Base-by-base conservation (phyloP, 768 basidiomycete genomes). In the Termitomyces sp. region DNA sequence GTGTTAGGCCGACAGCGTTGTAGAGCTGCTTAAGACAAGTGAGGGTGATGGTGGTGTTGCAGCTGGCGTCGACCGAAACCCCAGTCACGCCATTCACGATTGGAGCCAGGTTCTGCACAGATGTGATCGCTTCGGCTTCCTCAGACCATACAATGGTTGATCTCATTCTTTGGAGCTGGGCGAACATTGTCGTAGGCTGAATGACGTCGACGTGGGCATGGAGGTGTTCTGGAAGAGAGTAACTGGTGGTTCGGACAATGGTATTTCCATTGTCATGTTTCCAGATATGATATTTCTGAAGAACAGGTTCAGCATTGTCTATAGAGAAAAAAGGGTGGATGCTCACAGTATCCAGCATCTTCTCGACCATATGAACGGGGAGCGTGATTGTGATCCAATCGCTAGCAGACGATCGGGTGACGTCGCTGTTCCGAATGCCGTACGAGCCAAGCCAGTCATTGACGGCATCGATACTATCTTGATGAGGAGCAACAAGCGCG, bases 171-270 rank as follows among this genome's bases (percentile, higher is more conserved):
- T 41, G 52, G 14, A 58, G 39, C 42, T 35, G 77, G 37, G 75
- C 71, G 60, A 89, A 90, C 64, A 82, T 77, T 2, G 86, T 89
- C 2, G 88, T 89, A 0, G 88, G 88, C 56, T 88, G 85, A 32
- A 89, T 73, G 32, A 88, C 68, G 40, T 88, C 85, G 55, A 89
- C 65, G 62, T 88, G 85, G 8, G 72, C 69, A 61, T 84, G 77
- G 34, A 89, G 66, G 55, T 77, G 58, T 44, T 73, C 72, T 0
- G 88, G 88, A 27, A 90, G 78, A 62, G 81, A 84, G 71, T 88
- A 89, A 59, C 73, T 74, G 4, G 81, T 83, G 17, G 88, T 86
- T 52, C 88, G 80, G 55, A 88, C 72, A 40, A 87, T 66, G 10
- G 73, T 67, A 35, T 82, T 80, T 2, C 81, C 85, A 21, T 71